Evolutionary conservation across 208 protist genomes (phyloP).

Genomic region (Porcisia hertigi): DNA sequence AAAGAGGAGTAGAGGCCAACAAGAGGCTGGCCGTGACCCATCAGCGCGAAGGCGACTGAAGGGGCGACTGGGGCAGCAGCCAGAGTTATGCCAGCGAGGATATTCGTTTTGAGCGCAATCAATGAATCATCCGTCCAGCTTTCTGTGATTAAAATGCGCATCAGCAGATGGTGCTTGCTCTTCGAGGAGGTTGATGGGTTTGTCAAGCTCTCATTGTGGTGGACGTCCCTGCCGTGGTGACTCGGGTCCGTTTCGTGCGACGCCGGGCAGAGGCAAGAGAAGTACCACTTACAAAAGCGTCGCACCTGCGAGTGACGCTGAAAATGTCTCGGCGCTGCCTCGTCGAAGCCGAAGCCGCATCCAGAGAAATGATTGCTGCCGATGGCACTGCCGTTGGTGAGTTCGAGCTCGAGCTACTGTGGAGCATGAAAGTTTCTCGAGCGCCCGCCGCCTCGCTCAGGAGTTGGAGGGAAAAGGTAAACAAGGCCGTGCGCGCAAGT

Average conservation of each 20-base stretch:
- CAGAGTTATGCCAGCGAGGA: conserved; percentile 54
- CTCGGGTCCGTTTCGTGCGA: conserved; percentile 16
- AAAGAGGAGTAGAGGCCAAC: conserved; percentile 62
- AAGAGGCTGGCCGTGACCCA: conserved; percentile 46
- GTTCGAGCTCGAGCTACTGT: no score
- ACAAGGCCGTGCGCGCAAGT: no score
- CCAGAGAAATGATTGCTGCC: no score
- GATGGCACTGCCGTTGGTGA: no score
- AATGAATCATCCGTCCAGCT: conserved; percentile 51
- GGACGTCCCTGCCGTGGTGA: neutral
- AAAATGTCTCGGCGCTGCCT: neutral
- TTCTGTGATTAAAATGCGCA: conserved; percentile 46
- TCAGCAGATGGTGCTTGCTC: conserved; percentile 14
- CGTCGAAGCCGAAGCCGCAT: no score
- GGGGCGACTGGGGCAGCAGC: conserved; percentile 53
- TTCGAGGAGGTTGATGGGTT: no score
- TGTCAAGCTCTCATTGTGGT: neutral
- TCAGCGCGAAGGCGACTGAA: conserved; percentile 53
- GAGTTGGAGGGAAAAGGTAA: no score
- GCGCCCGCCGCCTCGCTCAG: no score
- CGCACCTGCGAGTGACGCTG: conserved; percentile 9
- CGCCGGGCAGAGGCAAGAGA: conserved; percentile 37
- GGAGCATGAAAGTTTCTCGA: no score
- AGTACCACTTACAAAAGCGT: conserved; percentile 33
- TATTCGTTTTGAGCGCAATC: conserved; percentile 46